Conservation (phyloP, 495 filamentous ascomycete genomes). For the Oidiodendron maius region DNA sequence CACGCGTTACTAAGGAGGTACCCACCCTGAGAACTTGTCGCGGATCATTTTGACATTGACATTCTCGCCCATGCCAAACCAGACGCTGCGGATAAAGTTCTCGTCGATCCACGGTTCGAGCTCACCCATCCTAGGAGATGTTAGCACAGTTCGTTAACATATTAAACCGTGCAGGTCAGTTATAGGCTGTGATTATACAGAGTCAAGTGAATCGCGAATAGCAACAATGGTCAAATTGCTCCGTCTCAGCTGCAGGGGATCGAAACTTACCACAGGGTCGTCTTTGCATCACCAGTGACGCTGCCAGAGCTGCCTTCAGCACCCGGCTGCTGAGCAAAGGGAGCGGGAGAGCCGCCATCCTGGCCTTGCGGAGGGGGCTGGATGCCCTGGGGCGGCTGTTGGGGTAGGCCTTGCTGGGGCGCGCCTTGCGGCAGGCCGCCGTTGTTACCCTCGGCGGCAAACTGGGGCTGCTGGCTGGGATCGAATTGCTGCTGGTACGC, state of each 20-base stretch:
- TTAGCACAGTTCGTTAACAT: background rate
- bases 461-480: slow-evolving; percentile 19
- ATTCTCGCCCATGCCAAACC: slow-evolving; percentile 77
- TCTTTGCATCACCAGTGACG: slow-evolving; percentile 61
- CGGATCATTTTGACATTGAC: slow-evolving; percentile 99
- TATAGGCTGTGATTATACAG: background rate
- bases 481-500: slow-evolving; percentile 13
- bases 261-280: slow-evolving; percentile 68
- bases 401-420: slow-evolving; percentile 26
- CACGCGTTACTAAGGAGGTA: slow-evolving; percentile 7
- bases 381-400: slow-evolving; percentile 51
- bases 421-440: slow-evolving; percentile 13
- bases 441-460: slow-evolving; percentile 14
- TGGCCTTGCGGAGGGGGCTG: slow-evolving; percentile 46
- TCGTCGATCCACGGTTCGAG: slow-evolving; percentile 99
- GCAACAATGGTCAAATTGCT: no score
- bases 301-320: slow-evolving; percentile 36
- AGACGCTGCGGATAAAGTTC: slow-evolving; percentile 92
- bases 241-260: background rate
- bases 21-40: slow-evolving; percentile 98
- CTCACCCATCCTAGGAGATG: slow-evolving; percentile 81
- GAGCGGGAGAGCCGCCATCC: slow-evolving; percentile 32
- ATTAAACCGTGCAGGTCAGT: background rate
- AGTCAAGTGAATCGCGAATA: background rate
- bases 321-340: slow-evolving; percentile 23